Conservation (phyloP, 768 basidiomycete species). For the Tephrocybe rancida region DNA sequence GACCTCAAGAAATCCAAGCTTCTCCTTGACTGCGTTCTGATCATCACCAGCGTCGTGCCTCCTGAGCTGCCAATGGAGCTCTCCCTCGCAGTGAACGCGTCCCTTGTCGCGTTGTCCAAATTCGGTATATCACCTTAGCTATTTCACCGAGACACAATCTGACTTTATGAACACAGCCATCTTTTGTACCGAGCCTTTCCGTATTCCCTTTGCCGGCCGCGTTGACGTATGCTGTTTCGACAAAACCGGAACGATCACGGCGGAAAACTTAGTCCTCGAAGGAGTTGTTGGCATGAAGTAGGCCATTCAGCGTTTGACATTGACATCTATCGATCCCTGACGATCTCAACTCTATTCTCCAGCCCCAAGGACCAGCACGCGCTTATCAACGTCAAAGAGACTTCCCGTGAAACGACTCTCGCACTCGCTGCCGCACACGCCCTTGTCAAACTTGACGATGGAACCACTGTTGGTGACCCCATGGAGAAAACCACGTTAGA, state of each 20-base stretch:
- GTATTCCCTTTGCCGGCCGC: constrained; percentile 93
- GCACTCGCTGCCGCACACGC: constrained; percentile 96
- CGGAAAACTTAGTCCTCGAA: constrained; percentile 92
- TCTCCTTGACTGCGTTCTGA: constrained; percentile 91
- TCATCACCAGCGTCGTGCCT: constrained; percentile 96
- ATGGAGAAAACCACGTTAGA: constrained; percentile 98
- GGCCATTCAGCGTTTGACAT: constrained; percentile 27
- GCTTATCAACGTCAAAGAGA: constrained; percentile 79
- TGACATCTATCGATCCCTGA: not conserved
- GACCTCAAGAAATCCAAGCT: constrained; percentile 94
- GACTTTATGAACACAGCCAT: constrained; percentile 63
- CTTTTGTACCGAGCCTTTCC: constrained; percentile 98
- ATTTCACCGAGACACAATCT: not conserved
- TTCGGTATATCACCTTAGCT: constrained; percentile 61
- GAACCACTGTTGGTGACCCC: constrained; percentile 92
- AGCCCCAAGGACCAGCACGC: constrained; percentile 63
- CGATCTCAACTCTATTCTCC: constrained; percentile 3
- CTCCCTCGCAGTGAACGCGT: constrained; percentile 93
- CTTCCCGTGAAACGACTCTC: constrained; percentile 75
- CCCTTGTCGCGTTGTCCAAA: constrained; percentile 91
- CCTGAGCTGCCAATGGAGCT: constrained; percentile 99
- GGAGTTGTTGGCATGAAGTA: constrained; percentile 92
- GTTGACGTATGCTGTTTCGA: constrained; percentile 99
- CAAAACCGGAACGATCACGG: constrained; percentile 98
- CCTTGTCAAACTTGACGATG: constrained; percentile 91